These are phyloP conservation scores for Deinandra increscens DNA, from an alignment of 129 eudicot genomes.

Conservation along the genomic window DNA sequence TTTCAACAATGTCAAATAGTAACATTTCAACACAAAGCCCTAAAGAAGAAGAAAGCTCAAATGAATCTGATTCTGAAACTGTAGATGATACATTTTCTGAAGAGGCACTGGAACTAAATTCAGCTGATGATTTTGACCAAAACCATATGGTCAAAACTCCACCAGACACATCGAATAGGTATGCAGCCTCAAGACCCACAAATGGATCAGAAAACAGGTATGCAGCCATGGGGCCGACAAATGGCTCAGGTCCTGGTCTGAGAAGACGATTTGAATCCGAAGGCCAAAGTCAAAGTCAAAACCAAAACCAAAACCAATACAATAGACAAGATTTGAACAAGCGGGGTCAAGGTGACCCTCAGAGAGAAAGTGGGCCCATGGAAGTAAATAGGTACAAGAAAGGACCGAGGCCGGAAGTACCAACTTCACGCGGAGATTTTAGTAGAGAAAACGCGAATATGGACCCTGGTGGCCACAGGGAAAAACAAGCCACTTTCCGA, in stretches of 20 bases:
- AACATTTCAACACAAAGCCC: slow-evolving; percentile 24
- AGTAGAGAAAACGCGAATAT: slow-evolving; percentile 30
- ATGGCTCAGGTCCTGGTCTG: slow-evolving; percentile 3
- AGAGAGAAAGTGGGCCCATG: slow-evolving; percentile 19
- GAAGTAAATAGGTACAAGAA: slow-evolving; percentile 55
- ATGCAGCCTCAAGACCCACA: slow-evolving; percentile 19
- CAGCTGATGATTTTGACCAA: slow-evolving; percentile 32
- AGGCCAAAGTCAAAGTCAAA: slow-evolving; percentile 35
- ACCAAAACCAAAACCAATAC: too few relatives aligned
- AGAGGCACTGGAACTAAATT: slow-evolving; percentile 23
- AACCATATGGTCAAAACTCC: slow-evolving; percentile 15
- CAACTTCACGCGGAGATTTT: slow-evolving; percentile 31
- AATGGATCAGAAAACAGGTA: slow-evolving; percentile 29
- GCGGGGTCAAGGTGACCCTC: slow-evolving; percentile 19
- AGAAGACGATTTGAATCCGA: slow-evolving; percentile 29
- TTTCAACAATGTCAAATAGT: slow-evolving; percentile 25
- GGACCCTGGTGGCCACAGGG: slow-evolving; percentile 26
- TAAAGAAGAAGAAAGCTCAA: slow-evolving; percentile 18
- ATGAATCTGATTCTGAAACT: slow-evolving; percentile 28
- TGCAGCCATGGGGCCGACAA: slow-evolving; percentile 12
- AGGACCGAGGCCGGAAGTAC: slow-evolving; percentile 24
- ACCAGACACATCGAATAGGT: slow-evolving; percentile 37
- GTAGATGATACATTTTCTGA: slow-evolving; percentile 22
- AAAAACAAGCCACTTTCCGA: slow-evolving; percentile 21
- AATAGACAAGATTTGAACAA: slow-evolving; percentile 24